Evolutionary conservation across 352 stramenopile genomes (phyloP).

Genomic region (Globisporangium spinosum): DNA sequence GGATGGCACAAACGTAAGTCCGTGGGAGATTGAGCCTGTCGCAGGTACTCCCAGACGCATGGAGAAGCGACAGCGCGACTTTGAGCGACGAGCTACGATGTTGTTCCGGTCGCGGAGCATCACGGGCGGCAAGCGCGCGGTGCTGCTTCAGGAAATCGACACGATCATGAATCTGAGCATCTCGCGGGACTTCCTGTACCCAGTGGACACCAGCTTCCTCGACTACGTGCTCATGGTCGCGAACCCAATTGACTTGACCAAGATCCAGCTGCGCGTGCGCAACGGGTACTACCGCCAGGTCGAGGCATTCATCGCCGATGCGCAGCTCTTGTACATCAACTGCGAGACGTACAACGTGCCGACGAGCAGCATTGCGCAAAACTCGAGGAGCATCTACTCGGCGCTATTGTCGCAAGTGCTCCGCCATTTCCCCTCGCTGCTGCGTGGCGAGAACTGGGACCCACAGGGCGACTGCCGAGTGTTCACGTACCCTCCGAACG

Average conservation of each 20-base stretch:
- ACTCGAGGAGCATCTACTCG: conserved; percentile 62
- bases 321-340: conserved; percentile 68
- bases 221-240: conserved; percentile 82
- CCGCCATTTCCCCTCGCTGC: conserved; percentile 52
- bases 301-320: conserved; percentile 74
- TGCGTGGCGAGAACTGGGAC: conserved; percentile 27
- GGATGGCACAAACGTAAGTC: conserved; percentile 62
- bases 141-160: conserved; percentile 52
- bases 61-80: conserved; percentile 42
- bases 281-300: conserved; percentile 81
- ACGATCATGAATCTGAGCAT: conserved; percentile 68
- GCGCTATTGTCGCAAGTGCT: conserved; percentile 59
- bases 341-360: conserved; percentile 86
- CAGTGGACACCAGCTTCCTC: conserved; percentile 66
- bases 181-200: conserved; percentile 75
- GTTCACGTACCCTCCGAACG: conserved; percentile 49
- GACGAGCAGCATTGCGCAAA: conserved; percentile 77
- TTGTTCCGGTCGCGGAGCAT: conserved; percentile 55
- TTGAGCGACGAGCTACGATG: conserved; percentile 28
- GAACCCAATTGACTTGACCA: conserved; percentile 82
- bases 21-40: conserved; percentile 75
- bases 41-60: conserved; percentile 26
- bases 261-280: conserved; percentile 66
- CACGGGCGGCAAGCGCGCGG: conserved; percentile 37
- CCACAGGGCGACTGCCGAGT: conserved; percentile 20